A percentile compares a stretch with the other conserved stretches of the same genome.
Evolutionary conservation across 805 yeast genomes (phyloP).

Genomic region (Myxozyma neotropica): DNA sequence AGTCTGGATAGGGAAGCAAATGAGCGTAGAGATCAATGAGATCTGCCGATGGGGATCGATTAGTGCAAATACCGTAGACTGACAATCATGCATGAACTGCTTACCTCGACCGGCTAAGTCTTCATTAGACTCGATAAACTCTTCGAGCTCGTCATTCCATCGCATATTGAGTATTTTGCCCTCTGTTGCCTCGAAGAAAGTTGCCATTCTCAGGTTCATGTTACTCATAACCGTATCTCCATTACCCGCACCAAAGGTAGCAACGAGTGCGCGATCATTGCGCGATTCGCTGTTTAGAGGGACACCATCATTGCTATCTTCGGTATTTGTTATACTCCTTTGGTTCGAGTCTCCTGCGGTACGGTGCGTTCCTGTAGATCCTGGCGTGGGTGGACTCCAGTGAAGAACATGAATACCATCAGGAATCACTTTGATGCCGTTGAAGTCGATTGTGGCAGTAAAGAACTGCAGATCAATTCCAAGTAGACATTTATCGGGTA

Average conservation of each 20-base stretch:
- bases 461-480: slow-evolving; percentile 58
- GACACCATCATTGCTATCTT: slow-evolving; percentile 3
- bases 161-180: slow-evolving; percentile 42
- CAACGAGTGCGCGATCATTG: background rate
- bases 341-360: background rate
- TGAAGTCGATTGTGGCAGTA: slow-evolving; percentile 45
- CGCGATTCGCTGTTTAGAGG: slow-evolving; percentile 28
- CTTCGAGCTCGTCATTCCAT: slow-evolving; percentile 47
- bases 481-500: slow-evolving; percentile 45
- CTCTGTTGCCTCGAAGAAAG: slow-evolving; percentile 40
- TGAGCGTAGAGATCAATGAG: slow-evolving; percentile 44
- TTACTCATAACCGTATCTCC: slow-evolving; percentile 15
- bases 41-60: too few species aligned
- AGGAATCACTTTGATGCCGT: slow-evolving; percentile 57
- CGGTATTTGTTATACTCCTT: too few species aligned
- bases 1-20: slow-evolving; percentile 50
- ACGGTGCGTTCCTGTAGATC: background rate
- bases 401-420: slow-evolving; percentile 60
- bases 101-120: background rate
- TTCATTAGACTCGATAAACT: slow-evolving; percentile 31
- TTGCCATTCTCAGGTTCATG: slow-evolving; percentile 30
- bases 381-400: slow-evolving; percentile 44
- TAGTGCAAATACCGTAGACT: too few species aligned
- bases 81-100: too few species aligned
- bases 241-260: background rate